Conservation (phyloP, 306 rosid genomes). For the Cicer bijugum region DNA sequence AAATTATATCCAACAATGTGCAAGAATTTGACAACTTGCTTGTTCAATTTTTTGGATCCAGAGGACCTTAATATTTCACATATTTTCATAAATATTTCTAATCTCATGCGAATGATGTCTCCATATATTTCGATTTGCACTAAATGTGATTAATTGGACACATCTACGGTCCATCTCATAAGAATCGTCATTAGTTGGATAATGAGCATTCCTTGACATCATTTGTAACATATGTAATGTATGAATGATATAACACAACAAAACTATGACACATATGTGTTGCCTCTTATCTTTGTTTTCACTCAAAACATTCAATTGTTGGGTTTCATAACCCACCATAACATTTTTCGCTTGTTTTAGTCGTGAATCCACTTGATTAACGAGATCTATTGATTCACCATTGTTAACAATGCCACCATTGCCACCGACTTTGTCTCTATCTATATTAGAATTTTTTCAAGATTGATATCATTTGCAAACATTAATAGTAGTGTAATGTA, state of each 20-base stretch:
- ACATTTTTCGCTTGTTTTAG: not conserved
- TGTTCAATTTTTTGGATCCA: too few species aligned
- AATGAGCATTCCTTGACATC: not conserved
- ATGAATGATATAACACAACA: too few species aligned
- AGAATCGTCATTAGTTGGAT: not conserved
- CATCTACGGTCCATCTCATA: not conserved
- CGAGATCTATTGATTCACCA: not conserved
- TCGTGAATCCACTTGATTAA: not conserved
- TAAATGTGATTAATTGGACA: not conserved
- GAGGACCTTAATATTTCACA: not conserved
- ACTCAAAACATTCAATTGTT: too few species aligned
- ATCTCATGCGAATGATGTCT: not conserved
- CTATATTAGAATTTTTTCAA: too few species aligned
- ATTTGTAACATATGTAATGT: not conserved
- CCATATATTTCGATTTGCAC: not conserved
- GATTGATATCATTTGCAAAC: too few species aligned
- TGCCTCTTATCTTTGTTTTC: not conserved
- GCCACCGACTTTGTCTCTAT: too few species aligned
- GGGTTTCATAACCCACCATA: not conserved
- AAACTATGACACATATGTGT: too few species aligned
- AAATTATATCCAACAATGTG: not conserved
- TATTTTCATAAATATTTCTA: not conserved
- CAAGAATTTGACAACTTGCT: too few species aligned
- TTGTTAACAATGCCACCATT: too few species aligned
- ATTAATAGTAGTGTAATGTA: too few species aligned